Conservation (phyloP, 352 stramenopile genomes). For the Pythium biforme region DNA sequence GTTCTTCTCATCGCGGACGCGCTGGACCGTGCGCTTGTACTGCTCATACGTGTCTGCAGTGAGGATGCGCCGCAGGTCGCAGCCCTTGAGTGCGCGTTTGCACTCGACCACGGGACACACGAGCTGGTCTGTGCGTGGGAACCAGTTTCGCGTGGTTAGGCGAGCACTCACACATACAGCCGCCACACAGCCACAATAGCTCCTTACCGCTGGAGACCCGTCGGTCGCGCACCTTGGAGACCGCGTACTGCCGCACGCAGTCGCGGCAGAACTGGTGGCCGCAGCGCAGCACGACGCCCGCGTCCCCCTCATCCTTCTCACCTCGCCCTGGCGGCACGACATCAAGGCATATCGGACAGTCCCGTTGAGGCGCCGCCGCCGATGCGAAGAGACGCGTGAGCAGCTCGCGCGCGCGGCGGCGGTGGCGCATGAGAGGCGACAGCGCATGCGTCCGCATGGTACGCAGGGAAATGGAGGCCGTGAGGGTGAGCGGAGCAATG, state of each 20-base stretch:
- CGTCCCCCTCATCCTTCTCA: not conserved
- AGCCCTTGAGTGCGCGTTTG: constrained; percentile 31
- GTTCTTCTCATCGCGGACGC: constrained; percentile 62
- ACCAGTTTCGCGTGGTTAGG: no score
- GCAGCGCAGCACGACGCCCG: constrained; percentile 32
- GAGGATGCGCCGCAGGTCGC: constrained; percentile 35
- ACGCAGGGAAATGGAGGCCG: not conserved
- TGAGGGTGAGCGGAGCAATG: no score
- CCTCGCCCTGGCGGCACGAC: not conserved
- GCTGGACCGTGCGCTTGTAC: constrained; percentile 39
- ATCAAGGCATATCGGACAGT: constrained; percentile 11
- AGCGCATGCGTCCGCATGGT: not conserved
- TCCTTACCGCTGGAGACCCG: constrained; percentile 59
- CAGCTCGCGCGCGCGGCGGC: not conserved
- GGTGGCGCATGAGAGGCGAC: no score
- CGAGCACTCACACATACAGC: no score
- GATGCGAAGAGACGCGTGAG: constrained; percentile 2
- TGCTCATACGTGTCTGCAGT: constrained; percentile 21
- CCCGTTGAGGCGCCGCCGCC: not conserved
- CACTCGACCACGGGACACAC: constrained; percentile 59
- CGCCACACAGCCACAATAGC: no score
- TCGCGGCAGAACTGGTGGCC: constrained; percentile 54
- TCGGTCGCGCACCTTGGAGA: constrained; percentile 49
- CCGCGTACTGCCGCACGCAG: constrained; percentile 46
- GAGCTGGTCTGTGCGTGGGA: constrained; percentile 66